phyloP scores from a whole-genome alignment of 768 basidiomycete species.

The Calocybe cyanea region DNA sequence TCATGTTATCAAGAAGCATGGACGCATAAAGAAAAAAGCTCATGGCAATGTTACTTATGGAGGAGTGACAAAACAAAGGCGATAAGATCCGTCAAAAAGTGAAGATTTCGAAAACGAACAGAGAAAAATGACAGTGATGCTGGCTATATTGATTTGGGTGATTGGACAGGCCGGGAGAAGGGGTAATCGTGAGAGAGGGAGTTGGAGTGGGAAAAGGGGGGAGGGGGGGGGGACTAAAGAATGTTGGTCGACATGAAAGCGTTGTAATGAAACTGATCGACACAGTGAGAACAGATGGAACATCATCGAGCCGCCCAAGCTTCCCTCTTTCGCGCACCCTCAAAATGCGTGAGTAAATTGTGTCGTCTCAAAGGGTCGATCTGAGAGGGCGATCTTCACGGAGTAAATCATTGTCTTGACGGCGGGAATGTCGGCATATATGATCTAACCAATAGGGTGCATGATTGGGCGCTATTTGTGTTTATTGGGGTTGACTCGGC shows the following conservation, averaged over 20 bases:
- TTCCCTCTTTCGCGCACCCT: too few relatives aligned
- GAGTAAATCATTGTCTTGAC: neutral
- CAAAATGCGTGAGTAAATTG: too few relatives aligned
- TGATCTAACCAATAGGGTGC: constrained; percentile 4
- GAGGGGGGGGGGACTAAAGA: too few relatives aligned
- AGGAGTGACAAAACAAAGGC: constrained; percentile 5
- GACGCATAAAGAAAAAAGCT: neutral
- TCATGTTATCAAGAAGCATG: neutral
- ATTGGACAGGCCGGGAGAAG: constrained; percentile 4
- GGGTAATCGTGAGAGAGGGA: constrained; percentile 4
- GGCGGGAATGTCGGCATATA: constrained; percentile 6
- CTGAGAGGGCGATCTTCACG: constrained; percentile 13
- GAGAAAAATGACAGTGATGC: too few relatives aligned
- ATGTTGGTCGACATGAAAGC: neutral
- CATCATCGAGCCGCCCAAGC: too few relatives aligned
- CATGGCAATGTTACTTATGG: neutral
- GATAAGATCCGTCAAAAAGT: constrained; percentile 7
- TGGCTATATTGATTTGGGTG: constrained; percentile 1
- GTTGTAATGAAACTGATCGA: constrained; percentile 5
- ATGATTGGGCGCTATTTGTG: constrained; percentile 8
- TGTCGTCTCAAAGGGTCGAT: too few relatives aligned
- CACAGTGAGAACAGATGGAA: constrained; percentile 10
- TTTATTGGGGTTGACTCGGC: constrained; percentile 9
- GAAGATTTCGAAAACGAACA: too few relatives aligned
- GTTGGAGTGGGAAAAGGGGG: constrained; percentile 8